Evolutionary conservation across 345 rosid genomes (phyloP).

Genomic region (Populus davidiana): DNA sequence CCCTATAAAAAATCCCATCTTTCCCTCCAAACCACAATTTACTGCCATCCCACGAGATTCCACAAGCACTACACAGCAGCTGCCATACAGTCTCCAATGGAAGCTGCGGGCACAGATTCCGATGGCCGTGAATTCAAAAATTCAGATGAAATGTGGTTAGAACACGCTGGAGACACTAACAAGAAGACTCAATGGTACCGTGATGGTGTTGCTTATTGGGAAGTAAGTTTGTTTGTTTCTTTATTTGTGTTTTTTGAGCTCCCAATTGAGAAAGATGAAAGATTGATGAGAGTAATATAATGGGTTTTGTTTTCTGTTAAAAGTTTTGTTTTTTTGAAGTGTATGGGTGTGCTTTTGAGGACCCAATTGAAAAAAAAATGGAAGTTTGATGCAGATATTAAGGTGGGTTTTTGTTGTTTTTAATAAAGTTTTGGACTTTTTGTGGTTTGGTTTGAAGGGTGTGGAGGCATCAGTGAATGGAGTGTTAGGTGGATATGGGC

Average conservation of each 20-base stretch:
- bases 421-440: not conserved
- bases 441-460: conserved; percentile 42
- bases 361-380: too few species aligned
- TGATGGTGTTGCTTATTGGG: conserved; percentile 85
- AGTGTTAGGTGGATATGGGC: conserved; percentile 89
- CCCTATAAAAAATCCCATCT: not conserved
- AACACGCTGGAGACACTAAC: conserved; percentile 49
- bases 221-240: conserved; percentile 42
- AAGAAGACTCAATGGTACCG: conserved; percentile 78
- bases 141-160: conserved; percentile 85
- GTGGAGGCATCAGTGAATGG: conserved; percentile 95
- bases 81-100: conserved; percentile 37
- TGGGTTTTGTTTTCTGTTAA: not conserved
- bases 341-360: not conserved
- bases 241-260: too few species aligned
- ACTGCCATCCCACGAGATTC: not conserved
- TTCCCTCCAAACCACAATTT: not conserved
- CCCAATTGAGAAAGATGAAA: not conserved
- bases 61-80: not conserved
- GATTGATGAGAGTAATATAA: not conserved
- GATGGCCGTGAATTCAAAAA: conserved; percentile 65
- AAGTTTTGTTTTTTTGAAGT: not conserved
- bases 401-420: not conserved
- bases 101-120: conserved; percentile 60
- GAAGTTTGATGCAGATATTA: not conserved